phyloP scores from a whole-genome alignment of 352 stramenopile genomes.

The Phytopythium delawarense region DNA sequence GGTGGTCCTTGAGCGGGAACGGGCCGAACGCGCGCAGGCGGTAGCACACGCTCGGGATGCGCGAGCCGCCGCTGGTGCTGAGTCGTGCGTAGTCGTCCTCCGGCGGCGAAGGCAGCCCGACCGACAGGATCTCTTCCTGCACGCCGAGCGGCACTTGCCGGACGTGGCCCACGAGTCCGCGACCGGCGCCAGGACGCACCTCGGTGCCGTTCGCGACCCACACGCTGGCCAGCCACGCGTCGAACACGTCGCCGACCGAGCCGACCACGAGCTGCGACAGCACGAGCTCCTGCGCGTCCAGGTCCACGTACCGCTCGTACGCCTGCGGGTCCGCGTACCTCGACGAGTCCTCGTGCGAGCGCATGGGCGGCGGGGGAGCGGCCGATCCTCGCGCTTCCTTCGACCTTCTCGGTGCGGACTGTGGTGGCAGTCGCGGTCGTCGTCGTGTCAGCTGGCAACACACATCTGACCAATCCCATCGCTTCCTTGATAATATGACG shows the following conservation, averaged over 20 bases:
- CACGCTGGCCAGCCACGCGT: slow-evolving; percentile 53
- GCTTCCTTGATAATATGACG: no score
- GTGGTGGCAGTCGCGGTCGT: no score
- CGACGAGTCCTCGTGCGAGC: slow-evolving; percentile 21
- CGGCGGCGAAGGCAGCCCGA: slow-evolving; percentile 22
- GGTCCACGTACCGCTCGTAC: slow-evolving; percentile 22
- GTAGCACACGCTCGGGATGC: slow-evolving; percentile 53
- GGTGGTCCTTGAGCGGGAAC: slow-evolving; percentile 46
- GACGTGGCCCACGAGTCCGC: slow-evolving; percentile 52
- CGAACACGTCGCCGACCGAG: slow-evolving; percentile 45
- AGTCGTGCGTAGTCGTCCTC: slow-evolving; percentile 12
- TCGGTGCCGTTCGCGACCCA: slow-evolving; percentile 38
- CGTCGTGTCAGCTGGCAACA: no score
- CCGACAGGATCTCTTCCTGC: slow-evolving; percentile 64
- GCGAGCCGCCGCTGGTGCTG: background rate
- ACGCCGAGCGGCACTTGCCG: slow-evolving; percentile 44
- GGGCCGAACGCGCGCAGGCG: slow-evolving; percentile 41
- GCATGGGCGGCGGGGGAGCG: background rate
- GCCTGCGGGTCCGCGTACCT: slow-evolving; percentile 25
- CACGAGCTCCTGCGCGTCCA: slow-evolving; percentile 58
- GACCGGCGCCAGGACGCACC: slow-evolving; percentile 39
- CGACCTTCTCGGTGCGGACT: no score
- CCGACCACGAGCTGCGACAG: slow-evolving; percentile 48
- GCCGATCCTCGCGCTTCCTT: no score
- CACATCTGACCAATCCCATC: no score